Evolutionary conservation across 2,329 filamentous ascomycete genomes (phyloP).

Genomic region (Monosporascus sp.): DNA sequence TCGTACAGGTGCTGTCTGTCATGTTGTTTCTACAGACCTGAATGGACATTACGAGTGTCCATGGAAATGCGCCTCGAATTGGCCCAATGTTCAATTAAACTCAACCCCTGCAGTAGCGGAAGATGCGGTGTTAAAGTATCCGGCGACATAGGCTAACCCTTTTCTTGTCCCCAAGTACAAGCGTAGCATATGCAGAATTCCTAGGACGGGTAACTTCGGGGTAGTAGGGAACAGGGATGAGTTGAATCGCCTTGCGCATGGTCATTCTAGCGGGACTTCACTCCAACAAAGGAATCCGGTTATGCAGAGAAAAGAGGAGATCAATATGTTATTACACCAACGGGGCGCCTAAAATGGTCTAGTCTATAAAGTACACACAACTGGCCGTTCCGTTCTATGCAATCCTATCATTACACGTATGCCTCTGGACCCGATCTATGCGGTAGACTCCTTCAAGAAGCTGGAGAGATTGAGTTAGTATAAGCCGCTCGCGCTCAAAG

Average conservation of each 20-base stretch:
- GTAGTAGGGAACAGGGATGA: no score
- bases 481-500: background rate
- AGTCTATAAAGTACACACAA: constrained; percentile 29
- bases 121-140: no score
- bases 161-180: no score
- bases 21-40: no score
- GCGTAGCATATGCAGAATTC: no score
- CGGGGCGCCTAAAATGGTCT: constrained; percentile 23
- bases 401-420: constrained; percentile 30
- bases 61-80: no score
- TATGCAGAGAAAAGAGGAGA: constrained; percentile 22
- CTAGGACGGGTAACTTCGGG: no score
- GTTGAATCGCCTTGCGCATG: background rate
- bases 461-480: constrained; percentile 28
- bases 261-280: constrained; percentile 7
- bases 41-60: no score
- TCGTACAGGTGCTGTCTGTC: no score
- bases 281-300: constrained; percentile 11
- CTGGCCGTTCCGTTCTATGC: constrained; percentile 27
- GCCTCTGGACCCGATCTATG: constrained; percentile 44
- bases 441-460: constrained; percentile 64
- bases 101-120: no score
- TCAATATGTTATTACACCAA: constrained; percentile 23
- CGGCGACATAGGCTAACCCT: no score
- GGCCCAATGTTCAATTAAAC: no score